Evolutionary conservation across 1,284 basidiomycete genomes (phyloP), one percentile per base, ranked within the genome.

Genomic region (Thecaphora thlaspeos): DNA sequence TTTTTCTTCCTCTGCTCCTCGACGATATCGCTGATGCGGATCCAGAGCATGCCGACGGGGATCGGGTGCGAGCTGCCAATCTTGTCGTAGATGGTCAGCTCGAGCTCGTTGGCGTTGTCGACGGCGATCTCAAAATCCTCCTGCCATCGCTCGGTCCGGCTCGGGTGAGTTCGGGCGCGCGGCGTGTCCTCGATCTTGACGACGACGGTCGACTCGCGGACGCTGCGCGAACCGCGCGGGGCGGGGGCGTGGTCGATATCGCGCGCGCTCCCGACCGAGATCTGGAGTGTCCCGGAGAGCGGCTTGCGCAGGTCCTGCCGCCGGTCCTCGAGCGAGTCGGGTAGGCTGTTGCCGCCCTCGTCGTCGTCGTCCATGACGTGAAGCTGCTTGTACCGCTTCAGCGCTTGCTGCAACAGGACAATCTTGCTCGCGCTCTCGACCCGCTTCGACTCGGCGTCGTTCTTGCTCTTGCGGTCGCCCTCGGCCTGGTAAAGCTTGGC

Each of bases 101-200:
- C 95, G 49, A 97, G 89, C 82, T 99, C 95, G 78, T 94, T 97
- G 32, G 93, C 93, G 79, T 96, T 97, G 81, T 97, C 94, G 45
- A 98, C 90, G 1, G 88, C 84, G 59, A 99, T 90, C 79, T 95
- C 90, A 63, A 98, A 97, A 56, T 91, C 89, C 80, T 98, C 94
- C 78, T 91, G 90, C 95, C 95, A 99, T 43, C 89, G 86, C 80
- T 98, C 95, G 43, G 88, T 94, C 61, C 92, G 87, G 19, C 91
- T 88, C 8, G 91, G 88, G 74, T 95, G 91, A 1, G 94, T 94
- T 52, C 88, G 86, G 9, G 91, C 93, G 8, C 90, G 85, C 67
- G 93, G 90, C 19, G 89, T 92, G 38, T 95, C 93, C 82, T 98
- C 95, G 18, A 98, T 89, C 77, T 96, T 96, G 81, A 98, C 85